phyloP scores from a whole-genome alignment of 1,284 basidiomycete species.

The Termitomyces sp. region DNA sequence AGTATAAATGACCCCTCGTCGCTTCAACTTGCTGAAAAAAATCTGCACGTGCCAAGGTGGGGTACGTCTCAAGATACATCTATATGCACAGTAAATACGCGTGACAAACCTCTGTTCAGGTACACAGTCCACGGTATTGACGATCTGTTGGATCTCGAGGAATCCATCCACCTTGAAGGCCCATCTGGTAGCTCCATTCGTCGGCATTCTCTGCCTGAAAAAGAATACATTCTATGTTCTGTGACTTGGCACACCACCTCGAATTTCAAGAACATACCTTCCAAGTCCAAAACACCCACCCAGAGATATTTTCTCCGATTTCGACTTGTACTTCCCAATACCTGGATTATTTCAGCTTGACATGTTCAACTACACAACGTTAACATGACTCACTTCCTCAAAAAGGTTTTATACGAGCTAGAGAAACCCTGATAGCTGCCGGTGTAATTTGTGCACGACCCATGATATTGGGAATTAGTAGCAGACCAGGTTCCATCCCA shows the following conservation, averaged over 20 bases:
- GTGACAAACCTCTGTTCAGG: constrained; percentile 9
- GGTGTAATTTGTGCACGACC: constrained; percentile 56
- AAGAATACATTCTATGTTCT: neutral
- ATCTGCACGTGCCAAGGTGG: too few species aligned
- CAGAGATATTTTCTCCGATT: constrained; percentile 58
- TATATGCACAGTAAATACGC: neutral
- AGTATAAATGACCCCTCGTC: neutral
- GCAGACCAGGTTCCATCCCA: constrained; percentile 57
- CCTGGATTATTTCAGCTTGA: constrained; percentile 26
- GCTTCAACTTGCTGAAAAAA: too few species aligned
- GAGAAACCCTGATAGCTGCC: constrained; percentile 59
- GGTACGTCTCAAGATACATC: too few species aligned
- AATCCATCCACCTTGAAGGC: constrained; percentile 69
- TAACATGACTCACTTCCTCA: constrained; percentile 51
- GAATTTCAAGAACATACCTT: constrained; percentile 42
- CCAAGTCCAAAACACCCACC: constrained; percentile 87
- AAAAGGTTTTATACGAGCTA: constrained; percentile 55
- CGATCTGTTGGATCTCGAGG: constrained; percentile 59
- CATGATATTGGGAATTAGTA: constrained; percentile 40
- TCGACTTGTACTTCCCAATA: constrained; percentile 79
- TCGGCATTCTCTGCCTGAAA: constrained; percentile 63
- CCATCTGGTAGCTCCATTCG: constrained; percentile 70
- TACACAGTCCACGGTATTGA: constrained; percentile 57
- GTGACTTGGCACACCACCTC: neutral
- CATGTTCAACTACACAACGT: neutral